Evolutionary conservation across 2,329 filamentous ascomycete genomes (phyloP), one percentile per base, ranked within the genome.

Genomic region (Lojkania enalia): DNA sequence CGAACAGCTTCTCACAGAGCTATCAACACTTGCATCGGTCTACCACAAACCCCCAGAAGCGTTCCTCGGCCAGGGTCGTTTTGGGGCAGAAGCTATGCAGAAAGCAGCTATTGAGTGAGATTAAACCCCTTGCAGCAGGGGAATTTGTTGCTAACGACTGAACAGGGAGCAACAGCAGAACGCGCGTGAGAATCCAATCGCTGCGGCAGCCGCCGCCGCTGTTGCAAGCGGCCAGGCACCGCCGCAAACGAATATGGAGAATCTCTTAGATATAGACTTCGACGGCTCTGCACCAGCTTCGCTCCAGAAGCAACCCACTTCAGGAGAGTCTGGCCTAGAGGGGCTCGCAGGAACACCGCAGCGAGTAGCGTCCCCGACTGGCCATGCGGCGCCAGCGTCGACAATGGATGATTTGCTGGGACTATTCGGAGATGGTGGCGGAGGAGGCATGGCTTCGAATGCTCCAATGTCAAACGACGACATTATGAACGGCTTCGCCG

Each of bases 31-130:
- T 20, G 90, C 94, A 5, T 97, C 92, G 1, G 94, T 99, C 16
- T 99, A 99, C 74, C 94, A 99, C 81, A 97, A 96, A 74, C 91
- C 91, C 6, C 91, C 94, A 33, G 90, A 95, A 79, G 90, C 92
- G n/a, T 99, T 99, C 71, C 86, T 99, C 46, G 94, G 94, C 57
- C 90, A 95, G 72, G 94, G 94, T 31, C 85, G 92, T 33, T 96
- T 89, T 58, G 94, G 92, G 27, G 91, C 94, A 37, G 91, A 96
- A 70, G 90, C 89, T 49, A 90, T 99, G 63, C 94, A 97, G 72
- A 86, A 87, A 56, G 92, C 92, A 39, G 94, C 94, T 49, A 96
- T 99, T 66, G 91, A 96, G 75, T 80, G 73, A 44, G 77, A 72
- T 21, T 29, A 25, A 38, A 19, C 7, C 16, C 27, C 15, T 27